Evolutionary conservation across 2,329 filamentous ascomycete species (phyloP).

Genomic region (Stagonosporopsis chrysanthemi): DNA sequence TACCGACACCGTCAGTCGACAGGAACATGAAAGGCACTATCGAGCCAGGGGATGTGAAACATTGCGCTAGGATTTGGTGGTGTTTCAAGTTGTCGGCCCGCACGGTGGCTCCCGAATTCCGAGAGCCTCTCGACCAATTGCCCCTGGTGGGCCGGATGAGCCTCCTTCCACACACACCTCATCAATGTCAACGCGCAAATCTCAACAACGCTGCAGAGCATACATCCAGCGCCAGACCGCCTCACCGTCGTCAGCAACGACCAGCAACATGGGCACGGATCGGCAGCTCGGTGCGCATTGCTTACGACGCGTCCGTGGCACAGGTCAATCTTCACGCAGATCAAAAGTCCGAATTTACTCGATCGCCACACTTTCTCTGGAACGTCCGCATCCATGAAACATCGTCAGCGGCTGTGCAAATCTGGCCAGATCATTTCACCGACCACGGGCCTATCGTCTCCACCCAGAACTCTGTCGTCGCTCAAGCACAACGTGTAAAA

Average conservation of each 20-base stretch:
- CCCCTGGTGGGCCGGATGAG: slow-evolving; percentile 4
- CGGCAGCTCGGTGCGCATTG: not conserved
- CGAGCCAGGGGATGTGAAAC: slow-evolving; percentile 11
- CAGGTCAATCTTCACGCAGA: not conserved
- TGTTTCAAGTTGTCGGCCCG: slow-evolving; percentile 22
- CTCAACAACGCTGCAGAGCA: not conserved
- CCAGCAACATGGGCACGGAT: not conserved
- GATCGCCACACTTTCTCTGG: slow-evolving; percentile 7
- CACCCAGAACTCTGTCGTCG: slow-evolving; percentile 7
- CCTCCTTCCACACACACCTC: slow-evolving; percentile 1
- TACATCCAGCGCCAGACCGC: slow-evolving; percentile 3
- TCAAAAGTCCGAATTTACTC: slow-evolving; percentile 1
- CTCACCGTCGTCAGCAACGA: not conserved
- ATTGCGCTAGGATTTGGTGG: slow-evolving; percentile 3
- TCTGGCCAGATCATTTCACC: slow-evolving; percentile 3
- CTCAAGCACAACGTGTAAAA: slow-evolving; percentile 20
- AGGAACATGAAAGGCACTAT: not conserved
- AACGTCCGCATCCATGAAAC: slow-evolving; percentile 15
- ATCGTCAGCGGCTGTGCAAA: slow-evolving; percentile 14
- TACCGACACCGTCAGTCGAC: not conserved
- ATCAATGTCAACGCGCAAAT: not conserved
- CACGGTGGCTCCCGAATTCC: slow-evolving; percentile 17
- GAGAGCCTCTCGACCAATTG: slow-evolving; percentile 10
- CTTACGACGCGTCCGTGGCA: slow-evolving; percentile 9
- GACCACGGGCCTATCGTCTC: not conserved